Base-by-base conservation (phyloP, 768 basidiomycete species). In the Mycena maculata region DNA sequence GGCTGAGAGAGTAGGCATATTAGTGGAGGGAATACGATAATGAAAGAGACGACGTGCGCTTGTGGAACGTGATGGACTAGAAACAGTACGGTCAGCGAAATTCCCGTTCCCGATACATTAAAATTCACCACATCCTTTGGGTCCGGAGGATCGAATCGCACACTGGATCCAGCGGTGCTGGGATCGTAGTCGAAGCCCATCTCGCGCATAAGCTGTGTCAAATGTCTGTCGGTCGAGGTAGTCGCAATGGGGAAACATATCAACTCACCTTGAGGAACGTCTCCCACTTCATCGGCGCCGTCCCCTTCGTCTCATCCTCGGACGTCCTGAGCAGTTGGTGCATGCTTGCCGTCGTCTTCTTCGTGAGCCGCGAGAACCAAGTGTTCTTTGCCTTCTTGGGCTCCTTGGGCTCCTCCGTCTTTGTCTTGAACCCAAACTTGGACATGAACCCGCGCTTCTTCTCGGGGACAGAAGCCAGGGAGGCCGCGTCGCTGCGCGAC, bases 151-250 rank as follows among this genome's bases (percentile, higher is more conserved):
- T 92, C 88, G 73, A 94, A 94, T 39, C 92, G 86, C 38, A 94
- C 93, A 75, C 91, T 92, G 12, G 92, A 93, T 3, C 93, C 93
- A 22, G 92, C 92, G 3, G 92, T 92, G 65, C 87, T 88, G 6
- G 90, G 90, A 73, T 89, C 88, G 70, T 89, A 90, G 3, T 79
- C 78, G 76, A 94, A 94, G 38, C 92, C 92, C 87, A 94, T 88
- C 50, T 91, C 90, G 39, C 82, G 79, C 92, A 94, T 92, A 39
- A 92, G 78, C 92, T 93, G 70, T 47, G 42, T 41, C 20, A 36
- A 39, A 30, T 36, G 36, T 31, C 1, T 39, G 27, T 31, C 10
- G 45, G 36, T 36, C 18, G 47, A 58, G 23, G 11, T 8, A 62
- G 12, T 13, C 30, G 27, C 9, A 59, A 20, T 55, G 4, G 47